These are phyloP conservation scores for Beauveria varroae DNA, from an alignment of 2,329 filamentous ascomycete species.

Conservation along the genomic window DNA sequence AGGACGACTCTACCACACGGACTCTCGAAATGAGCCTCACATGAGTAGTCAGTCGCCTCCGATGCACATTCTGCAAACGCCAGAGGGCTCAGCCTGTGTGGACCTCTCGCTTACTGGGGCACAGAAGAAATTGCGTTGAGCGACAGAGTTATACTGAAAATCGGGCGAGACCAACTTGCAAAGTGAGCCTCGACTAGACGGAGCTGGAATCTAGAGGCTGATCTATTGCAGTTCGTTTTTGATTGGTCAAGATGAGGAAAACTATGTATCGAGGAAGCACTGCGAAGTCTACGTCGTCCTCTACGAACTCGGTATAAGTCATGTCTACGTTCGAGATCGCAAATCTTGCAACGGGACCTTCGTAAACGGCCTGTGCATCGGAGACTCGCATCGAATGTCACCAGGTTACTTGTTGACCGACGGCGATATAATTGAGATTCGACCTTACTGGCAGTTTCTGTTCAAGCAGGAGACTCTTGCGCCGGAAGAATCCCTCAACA, in stretches of 20 bases:
- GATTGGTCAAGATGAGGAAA: slow-evolving; percentile 29
- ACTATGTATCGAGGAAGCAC: slow-evolving; percentile 43
- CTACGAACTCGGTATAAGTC: slow-evolving; percentile 35
- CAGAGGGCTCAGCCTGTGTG: not conserved
- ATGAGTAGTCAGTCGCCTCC: not conserved
- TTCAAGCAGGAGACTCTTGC: slow-evolving; percentile 23
- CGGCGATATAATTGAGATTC: slow-evolving; percentile 40
- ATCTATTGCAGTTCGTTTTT: slow-evolving; percentile 25
- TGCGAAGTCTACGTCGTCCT: slow-evolving; percentile 48
- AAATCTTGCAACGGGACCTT: slow-evolving; percentile 47
- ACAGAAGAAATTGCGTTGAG: slow-evolving; percentile 8
- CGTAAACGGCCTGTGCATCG: slow-evolving; percentile 40
- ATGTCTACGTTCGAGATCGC: slow-evolving; percentile 50
- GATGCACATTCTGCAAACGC: not conserved
- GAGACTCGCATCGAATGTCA: slow-evolving; percentile 27
- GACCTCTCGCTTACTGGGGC: slow-evolving; percentile 11
- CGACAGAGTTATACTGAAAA: slow-evolving; percentile 9
- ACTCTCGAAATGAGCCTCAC: not conserved
- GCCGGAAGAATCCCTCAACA: slow-evolving; percentile 19
- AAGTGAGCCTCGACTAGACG: slow-evolving; percentile 21
- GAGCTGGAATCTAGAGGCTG: not conserved
- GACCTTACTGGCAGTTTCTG: slow-evolving; percentile 30
- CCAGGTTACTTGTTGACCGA: slow-evolving; percentile 40
- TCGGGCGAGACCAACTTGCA: slow-evolving; percentile 10
- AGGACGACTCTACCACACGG: slow-evolving; percentile 3